Conservation (phyloP, 805 yeast genomes). For the Candida awuae region DNA sequence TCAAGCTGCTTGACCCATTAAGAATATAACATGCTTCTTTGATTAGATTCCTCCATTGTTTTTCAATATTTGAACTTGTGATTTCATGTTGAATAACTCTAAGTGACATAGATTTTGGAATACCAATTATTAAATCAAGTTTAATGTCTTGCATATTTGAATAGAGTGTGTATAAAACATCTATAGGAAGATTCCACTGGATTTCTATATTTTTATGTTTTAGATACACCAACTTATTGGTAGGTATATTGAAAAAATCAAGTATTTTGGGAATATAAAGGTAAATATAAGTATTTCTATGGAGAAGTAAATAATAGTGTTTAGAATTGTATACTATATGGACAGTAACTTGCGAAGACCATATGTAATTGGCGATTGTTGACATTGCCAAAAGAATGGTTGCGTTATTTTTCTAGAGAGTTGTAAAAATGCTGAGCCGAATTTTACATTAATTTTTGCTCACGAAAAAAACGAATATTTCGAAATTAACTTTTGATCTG, state of each 20-base stretch:
- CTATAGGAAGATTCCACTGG: conserved; percentile 73
- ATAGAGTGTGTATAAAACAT: conserved; percentile 55
- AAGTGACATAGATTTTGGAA: not conserved
- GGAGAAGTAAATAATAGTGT: conserved; percentile 16
- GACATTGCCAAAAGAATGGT: too few species aligned
- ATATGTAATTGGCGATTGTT: not conserved
- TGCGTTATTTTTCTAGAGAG: too few species aligned
- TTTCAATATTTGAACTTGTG: too few species aligned
- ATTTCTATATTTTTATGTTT: too few species aligned
- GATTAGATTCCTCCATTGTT: conserved; percentile 65
- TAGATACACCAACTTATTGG: too few species aligned
- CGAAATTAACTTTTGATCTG: too few species aligned
- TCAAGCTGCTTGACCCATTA: conserved; percentile 67
- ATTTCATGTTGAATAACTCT: too few species aligned
- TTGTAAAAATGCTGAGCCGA: too few species aligned
- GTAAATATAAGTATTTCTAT: conserved; percentile 49
- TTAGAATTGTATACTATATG: not conserved
- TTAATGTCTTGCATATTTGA: too few species aligned
- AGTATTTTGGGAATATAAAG: conserved; percentile 32
- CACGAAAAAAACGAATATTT: too few species aligned
- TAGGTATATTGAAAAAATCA: conserved; percentile 30
- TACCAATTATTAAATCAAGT: too few species aligned
- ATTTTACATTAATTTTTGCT: too few species aligned
- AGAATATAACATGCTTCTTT: conserved; percentile 75
- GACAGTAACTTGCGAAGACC: conserved; percentile 3